Evolutionary conservation across 2,329 filamentous ascomycete species (phyloP).

Genomic region (Tolypocladium inflatum): DNA sequence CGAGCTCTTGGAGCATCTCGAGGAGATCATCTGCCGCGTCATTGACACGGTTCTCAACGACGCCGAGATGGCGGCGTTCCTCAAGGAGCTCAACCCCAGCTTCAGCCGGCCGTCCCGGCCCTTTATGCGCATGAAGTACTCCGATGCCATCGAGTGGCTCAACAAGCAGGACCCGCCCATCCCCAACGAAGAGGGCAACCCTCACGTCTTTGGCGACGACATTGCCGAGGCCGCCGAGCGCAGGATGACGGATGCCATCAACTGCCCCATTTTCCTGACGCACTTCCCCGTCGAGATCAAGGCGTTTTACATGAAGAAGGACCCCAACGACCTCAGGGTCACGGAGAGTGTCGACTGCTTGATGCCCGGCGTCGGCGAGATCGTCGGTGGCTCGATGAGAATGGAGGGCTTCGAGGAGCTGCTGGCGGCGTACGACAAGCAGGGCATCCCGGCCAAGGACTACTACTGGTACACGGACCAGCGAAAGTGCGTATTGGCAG

Average conservation of each 20-base stretch:
- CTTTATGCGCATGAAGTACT: conserved; percentile 91
- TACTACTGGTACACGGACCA: conserved; percentile 99
- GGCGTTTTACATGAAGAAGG: conserved; percentile 98
- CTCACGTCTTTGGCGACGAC: conserved; percentile 89
- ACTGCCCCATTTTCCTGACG: conserved; percentile 88
- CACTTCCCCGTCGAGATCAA: conserved; percentile 98
- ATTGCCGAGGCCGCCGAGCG: conserved; percentile 97
- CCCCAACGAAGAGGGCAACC: conserved; percentile 82
- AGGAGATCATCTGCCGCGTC: conserved; percentile 78
- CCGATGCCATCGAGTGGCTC: conserved; percentile 91
- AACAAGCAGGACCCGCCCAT: conserved; percentile 66
- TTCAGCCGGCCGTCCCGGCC: conserved; percentile 76
- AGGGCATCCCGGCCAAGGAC: conserved; percentile 72
- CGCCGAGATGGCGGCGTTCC: conserved; percentile 58
- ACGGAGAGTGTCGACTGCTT: conserved; percentile 84
- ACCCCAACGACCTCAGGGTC: conserved; percentile 65
- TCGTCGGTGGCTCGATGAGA: conserved; percentile 94
- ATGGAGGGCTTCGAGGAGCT: conserved; percentile 87
- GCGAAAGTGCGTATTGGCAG: conserved; percentile 49
- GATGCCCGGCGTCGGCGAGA: conserved; percentile 93
- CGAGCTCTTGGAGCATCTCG: conserved; percentile 79
- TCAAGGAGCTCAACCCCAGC: conserved; percentile 83
- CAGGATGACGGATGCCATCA: conserved; percentile 93
- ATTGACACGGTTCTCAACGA: conserved; percentile 70
- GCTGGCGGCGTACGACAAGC: conserved; percentile 76